Evolutionary conservation across 1,139 yeast genomes (phyloP), one percentile per base, ranked within the genome.

Genomic region (Saccharomyces hybrid): DNA sequence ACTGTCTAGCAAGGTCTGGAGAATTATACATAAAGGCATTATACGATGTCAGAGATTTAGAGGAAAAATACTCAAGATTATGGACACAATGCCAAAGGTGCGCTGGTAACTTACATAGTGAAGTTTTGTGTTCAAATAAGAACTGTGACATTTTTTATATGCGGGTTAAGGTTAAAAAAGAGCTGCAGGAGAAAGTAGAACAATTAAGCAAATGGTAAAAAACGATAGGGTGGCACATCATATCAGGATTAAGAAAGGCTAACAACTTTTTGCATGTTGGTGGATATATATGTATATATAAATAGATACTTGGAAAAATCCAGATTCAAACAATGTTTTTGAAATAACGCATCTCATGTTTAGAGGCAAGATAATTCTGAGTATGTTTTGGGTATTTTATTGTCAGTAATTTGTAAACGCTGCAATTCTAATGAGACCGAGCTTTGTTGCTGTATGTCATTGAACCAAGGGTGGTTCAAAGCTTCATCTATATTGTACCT

Each of bases 61-160:
- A 95, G 68, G 80, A 82, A 59, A 86, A 86, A 63, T 95, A 89
- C 66, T 85, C 96, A 1, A 76, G 96, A 59, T 74, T 95, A 57
- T 95, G 99, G 99, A 93, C 99, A 0, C 97, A 95, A 68, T 95
- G 99, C 69, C 99, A 95, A 73, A 77, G 98, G 60, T 95, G 99
- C 70, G 98, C 95, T 65, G 98, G 98, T 0, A 88, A 95, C 25
- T 74, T 95, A 56, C 97, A 93, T 65, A 97, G 90, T 70, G 98
- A 93, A 64, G 99, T 95, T 6, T 75, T 93, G 47, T 95, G 99
- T 70, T 86, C 97, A 0, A 89, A 93, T 63, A 90, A 90, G 63
- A 98, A 93, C 71, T 95, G 99, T 73, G 97, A 98, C 1, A 93
- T 95, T 42, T 95, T 93, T 66, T 95, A 93, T 70, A 93, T 95